phyloP scores from a whole-genome alignment of 78 protist genomes.

The Acrasis kona region DNA sequence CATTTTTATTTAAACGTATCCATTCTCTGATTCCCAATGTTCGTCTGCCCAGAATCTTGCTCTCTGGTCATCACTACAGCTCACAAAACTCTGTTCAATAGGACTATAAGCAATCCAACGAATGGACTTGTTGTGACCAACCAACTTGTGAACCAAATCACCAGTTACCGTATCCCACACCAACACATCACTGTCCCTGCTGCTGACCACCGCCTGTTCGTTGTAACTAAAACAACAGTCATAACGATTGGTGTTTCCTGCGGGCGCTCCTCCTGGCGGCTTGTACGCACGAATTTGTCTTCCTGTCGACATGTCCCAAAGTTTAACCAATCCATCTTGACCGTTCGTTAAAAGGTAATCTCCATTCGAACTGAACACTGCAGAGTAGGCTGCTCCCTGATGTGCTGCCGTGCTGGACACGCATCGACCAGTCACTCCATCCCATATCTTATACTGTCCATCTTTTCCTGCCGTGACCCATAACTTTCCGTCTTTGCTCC shows the following conservation, averaged over 20 bases:
- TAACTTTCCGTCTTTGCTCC: neutral
- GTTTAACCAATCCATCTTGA: neutral
- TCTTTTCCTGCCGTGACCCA: neutral
- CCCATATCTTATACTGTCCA: neutral
- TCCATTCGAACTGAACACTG: neutral
- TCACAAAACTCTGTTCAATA: neutral
- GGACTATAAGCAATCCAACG: neutral
- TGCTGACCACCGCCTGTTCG: neutral
- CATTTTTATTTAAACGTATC: too few species aligned
- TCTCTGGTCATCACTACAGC: neutral
- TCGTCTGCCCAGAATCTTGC: neutral
- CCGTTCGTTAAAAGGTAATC: neutral
- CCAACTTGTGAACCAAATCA: neutral
- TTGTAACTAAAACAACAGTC: neutral
- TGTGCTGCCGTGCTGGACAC: neutral
- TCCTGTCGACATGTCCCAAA: neutral
- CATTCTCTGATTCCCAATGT: too few species aligned
- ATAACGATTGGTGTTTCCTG: too few species aligned
- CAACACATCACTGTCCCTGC: neutral
- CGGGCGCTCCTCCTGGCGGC: too few species aligned
- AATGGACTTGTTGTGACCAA: neutral
- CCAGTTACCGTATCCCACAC: neutral
- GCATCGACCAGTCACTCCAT: neutral
- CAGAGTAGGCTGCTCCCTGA: neutral
- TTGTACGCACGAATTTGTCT: neutral